Evolutionary conservation across 1,284 basidiomycete species (phyloP), one percentile per base, ranked within the genome.

Genomic region (Gomphus bonarii): DNA sequence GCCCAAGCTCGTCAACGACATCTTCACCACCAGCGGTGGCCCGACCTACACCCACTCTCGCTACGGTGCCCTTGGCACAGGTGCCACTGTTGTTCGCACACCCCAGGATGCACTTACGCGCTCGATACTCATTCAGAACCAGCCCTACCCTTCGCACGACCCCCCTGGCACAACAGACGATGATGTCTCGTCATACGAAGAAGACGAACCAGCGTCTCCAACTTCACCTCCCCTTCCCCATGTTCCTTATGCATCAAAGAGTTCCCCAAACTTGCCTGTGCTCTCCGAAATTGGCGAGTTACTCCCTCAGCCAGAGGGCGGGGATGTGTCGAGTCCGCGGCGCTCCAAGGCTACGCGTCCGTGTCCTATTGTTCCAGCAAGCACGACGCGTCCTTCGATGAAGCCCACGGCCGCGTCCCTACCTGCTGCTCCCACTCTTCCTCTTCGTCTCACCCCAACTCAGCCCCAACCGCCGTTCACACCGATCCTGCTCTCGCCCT

Each of bases 51-150:
- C 68, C 42, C 62, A 72, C 40, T 67, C 68, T 9, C 73, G 77
- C 3, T 73, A 67, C 52, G 80, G 80, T 4, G 66, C 71, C 1
- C 74, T 88, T 11, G 86, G 85, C 16, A 66, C 77, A 10, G 85
- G 86, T 38, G 86, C 86, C 12, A 81, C 73, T 2, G 71, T 90
- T 22, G 87, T 90, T 35, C 74, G 82, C 59, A 89, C 87, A 0
- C 85, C 87, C 2, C 80, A 84, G 60, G 87, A 90, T 54, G 87
- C 86, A 33, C 71, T 89, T 10, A 38, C 30, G 7, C 42, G 31
- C 40, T 31, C 47, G 3, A 46, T 58, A 28, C 59, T 51, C 18
- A 44, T 42, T n/a, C 52, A 56, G 22, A 56, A 36, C 75, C 5
- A 66, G 73, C 46, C 67, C 73, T 55, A 36, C 44, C 44, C 28